phyloP scores from a whole-genome alignment of 495 filamentous ascomycete genomes.

The Aspergillus steynii region DNA sequence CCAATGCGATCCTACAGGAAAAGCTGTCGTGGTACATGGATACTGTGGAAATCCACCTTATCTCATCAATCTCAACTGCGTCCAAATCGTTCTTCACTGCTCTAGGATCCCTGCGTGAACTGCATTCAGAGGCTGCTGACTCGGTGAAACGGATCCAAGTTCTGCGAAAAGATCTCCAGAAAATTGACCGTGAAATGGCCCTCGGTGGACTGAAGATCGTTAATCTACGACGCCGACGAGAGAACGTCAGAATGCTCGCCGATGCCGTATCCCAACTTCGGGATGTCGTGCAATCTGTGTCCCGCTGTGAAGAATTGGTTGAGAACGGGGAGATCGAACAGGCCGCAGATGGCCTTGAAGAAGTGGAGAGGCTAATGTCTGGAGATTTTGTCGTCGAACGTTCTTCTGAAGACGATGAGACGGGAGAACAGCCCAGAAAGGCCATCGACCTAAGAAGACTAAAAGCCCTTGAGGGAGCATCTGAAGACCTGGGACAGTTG shows the following conservation, averaged over 20 bases:
- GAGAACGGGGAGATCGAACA: conserved; percentile 78
- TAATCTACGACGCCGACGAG: conserved; percentile 72
- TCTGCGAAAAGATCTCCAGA: conserved; percentile 73
- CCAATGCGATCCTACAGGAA: conserved; percentile 98
- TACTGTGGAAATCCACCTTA: conserved; percentile 95
- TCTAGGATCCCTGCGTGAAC: conserved; percentile 81
- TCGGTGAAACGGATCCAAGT: conserved; percentile 85
- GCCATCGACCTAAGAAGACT: conserved; percentile 73
- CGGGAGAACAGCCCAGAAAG: conserved; percentile 26
- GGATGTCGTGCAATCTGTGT: conserved; percentile 72
- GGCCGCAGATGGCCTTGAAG: conserved; percentile 73
- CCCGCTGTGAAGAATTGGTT: conserved; percentile 75
- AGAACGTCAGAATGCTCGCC: conserved; percentile 82
- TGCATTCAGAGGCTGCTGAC: conserved; percentile 90
- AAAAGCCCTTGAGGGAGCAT: conserved; percentile 78
- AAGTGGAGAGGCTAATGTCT: conserved; percentile 73
- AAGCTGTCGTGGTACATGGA: conserved; percentile 99
- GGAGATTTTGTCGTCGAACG: conserved; percentile 54
- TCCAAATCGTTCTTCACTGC: conserved; percentile 97
- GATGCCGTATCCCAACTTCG: conserved; percentile 81
- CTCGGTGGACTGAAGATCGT: conserved; percentile 83
- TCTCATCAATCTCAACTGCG: conserved; percentile 91
- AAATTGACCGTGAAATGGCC: conserved; percentile 85
- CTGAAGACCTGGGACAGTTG: conserved; percentile 70
- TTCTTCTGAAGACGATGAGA: conserved; percentile 24